A percentile compares a stretch with the other conserved stretches of the same genome.
Conservation (phyloP, 2,329 filamentous ascomycete species). For the Raffaelea ambrosiae region DNA sequence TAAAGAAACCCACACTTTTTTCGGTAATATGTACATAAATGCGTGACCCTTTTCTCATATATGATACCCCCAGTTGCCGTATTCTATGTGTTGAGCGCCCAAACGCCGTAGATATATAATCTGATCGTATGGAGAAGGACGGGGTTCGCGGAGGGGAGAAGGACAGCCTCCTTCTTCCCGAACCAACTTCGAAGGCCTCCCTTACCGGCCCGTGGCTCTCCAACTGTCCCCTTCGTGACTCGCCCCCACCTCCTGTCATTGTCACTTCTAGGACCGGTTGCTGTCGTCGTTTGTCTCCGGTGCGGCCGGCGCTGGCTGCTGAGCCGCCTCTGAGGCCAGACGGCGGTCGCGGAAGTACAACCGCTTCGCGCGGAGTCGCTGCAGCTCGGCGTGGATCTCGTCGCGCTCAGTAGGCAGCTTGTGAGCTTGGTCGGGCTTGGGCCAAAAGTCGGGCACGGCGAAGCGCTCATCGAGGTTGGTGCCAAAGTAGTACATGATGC, state of each 20-base stretch:
- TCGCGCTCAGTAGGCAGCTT: conserved; percentile 68
- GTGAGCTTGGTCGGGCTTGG: conserved; percentile 68
- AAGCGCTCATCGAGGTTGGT: conserved; percentile 95
- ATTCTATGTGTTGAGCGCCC: no score
- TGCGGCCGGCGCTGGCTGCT: conserved; percentile 3
- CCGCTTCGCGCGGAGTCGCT: conserved; percentile 54
- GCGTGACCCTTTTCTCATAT: no score
- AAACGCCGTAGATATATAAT: no score
- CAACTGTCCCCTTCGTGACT: no score
- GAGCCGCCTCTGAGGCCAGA: conserved; percentile 29
- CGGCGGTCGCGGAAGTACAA: conserved; percentile 70
- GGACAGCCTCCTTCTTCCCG: no score
- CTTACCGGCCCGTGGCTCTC: no score
- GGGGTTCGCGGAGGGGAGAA: no score
- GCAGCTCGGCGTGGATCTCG: conserved; percentile 75
- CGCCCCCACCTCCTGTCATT: not conserved
- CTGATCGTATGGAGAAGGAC: no score
- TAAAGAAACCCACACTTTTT: no score
- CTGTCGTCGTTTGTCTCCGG: conserved; percentile 2
- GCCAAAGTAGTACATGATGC: conserved; percentile 99
- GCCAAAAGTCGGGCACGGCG: conserved; percentile 87
- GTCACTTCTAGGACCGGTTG: conserved; percentile 2
- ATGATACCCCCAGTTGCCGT: no score
- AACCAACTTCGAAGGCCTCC: no score
- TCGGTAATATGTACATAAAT: no score